Base-by-base conservation (phyloP, 2,329 filamentous ascomycete genomes). In the Cephalotrichum gorgonifer region DNA sequence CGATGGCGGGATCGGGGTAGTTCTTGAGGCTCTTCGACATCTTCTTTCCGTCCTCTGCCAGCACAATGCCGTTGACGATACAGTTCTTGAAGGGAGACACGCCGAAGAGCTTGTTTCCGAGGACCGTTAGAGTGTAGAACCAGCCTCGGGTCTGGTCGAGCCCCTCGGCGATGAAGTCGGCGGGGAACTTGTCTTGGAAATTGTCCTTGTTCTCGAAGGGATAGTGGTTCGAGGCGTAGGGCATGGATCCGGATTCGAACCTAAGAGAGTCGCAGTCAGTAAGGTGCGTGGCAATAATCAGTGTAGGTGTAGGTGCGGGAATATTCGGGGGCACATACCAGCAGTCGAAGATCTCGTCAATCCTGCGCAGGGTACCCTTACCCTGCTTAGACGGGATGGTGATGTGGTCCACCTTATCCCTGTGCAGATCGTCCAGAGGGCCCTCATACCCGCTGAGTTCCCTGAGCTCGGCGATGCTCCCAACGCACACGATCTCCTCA, bases 21-120 rank as follows among this genome's bases (percentile, higher is more conserved):
- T 60, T 60, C 50, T 59, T 58, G 28, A 59, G 54, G 31, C 58
- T 54, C 50, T 60, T 61, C 9, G 58, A 56, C 58, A 61, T 60
- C 46, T 60, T 58, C 54, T 60, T 61, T 9, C 58, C 57, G 20
- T 59, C 56, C 45, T 58, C 58, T 9, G 58, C 58, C 9, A 61
- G 50, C 4, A 61, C 56, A 25, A 61, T 56, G 9, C 57, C 55
- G 26, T 59, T 60, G n/a, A 59, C 57, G 30, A 59, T 52, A 26
- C 53, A 55, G 50, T 59, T 61, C 48, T 55, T 55, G 53, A 61
- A 61, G 20, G 58, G 58, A 1, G 55, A 59, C 11, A 51, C 53
- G 41, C 52, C 48, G 44, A 60, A 58, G 11, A 61, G 52, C 47
- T 56, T 52, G 50, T 57, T 57, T 3, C 56, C 56, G 9, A 61